Base-by-base conservation (phyloP, 2,329 filamentous ascomycete genomes). In the Beauveria sp. region DNA sequence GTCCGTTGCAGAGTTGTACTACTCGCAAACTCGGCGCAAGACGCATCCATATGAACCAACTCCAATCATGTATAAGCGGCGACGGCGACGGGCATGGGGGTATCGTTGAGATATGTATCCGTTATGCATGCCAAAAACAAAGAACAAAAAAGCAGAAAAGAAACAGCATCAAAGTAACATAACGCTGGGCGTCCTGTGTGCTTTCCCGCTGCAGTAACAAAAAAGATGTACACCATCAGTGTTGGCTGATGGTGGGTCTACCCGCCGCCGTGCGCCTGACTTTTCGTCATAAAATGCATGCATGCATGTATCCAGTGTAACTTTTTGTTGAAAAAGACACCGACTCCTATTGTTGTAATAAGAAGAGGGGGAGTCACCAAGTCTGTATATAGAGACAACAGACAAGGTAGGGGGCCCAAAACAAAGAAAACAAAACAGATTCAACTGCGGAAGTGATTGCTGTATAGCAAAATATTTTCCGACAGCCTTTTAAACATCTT, bases 261-360 rank as follows among this genome's bases (percentile, higher is more conserved):
- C 61, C 61, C 61, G 61, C 34, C 61, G 61, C 51, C 56, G 56
- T 42, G 28, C 50, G 51, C 61, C 56, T 45, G 61, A 62, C 54
- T 63, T 63, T 56, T 46, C 31, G 51, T 61, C 57, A 56, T 55
- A 59, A 63, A 49, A 53, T 63, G 62, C 55, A 63, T 63, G 62
- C 55, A 62, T 62, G 60, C 60, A 62, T 62, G 45, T 34, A 57
- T 69, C 68, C 71, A 68, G 71, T 73, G 73, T 69, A 71, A 66
- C 72, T 75, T 74, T 75, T 75, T 75, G 73, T 75, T 75, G 73
- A 75, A 75, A 75, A 75, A 74, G 72, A 72, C 71, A 74, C 71
- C 54, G 63, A 64, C 65, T 63, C 60, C 66, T 69, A 67, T 69
- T 68, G 66, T 69, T 69, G 67, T 67, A 69, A 69, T 69, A 69